phyloP scores from a whole-genome alignment of 345 rosid genomes.

The Hypericum androsaemum region DNA sequence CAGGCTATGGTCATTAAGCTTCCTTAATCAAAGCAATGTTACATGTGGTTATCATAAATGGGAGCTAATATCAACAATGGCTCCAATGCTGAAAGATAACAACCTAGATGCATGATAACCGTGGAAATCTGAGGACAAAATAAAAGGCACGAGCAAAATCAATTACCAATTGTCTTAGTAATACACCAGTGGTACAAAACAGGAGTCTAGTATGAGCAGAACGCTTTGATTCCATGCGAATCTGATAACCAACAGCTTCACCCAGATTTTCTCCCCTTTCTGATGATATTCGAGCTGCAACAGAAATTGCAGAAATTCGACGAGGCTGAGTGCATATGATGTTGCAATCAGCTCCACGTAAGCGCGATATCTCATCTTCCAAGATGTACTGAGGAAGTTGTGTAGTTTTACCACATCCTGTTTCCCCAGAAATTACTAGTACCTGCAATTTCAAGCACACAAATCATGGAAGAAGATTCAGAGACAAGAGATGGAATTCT shows the following conservation, averaged over 20 bases:
- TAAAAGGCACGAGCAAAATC: slow-evolving; percentile 9
- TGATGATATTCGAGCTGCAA: slow-evolving; percentile 82
- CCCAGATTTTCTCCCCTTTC: slow-evolving; percentile 91
- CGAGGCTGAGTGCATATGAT: slow-evolving; percentile 96
- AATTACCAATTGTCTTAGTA: slow-evolving; percentile 77
- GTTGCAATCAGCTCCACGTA: slow-evolving; percentile 77
- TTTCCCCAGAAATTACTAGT: slow-evolving; percentile 87
- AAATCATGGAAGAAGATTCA: background rate
- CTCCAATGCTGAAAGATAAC: no score
- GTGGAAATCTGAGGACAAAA: background rate
- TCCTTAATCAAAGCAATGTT: no score
- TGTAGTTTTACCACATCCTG: slow-evolving; percentile 98
- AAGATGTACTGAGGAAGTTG: slow-evolving; percentile 92
- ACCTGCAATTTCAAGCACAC: slow-evolving; percentile 36
- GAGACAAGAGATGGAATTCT: background rate
- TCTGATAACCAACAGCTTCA: slow-evolving; percentile 91
- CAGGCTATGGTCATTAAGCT: no score
- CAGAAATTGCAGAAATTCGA: slow-evolving; percentile 90
- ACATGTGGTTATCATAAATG: no score
- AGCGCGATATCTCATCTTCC: slow-evolving; percentile 70
- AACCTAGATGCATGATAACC: no score
- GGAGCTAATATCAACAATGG: no score
- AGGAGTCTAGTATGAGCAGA: slow-evolving; percentile 73
- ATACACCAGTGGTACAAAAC: slow-evolving; percentile 92
- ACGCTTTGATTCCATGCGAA: slow-evolving; percentile 73